phyloP scores from a whole-genome alignment of 164 flowering plant species.

The Chimonanthus salicifolius region DNA sequence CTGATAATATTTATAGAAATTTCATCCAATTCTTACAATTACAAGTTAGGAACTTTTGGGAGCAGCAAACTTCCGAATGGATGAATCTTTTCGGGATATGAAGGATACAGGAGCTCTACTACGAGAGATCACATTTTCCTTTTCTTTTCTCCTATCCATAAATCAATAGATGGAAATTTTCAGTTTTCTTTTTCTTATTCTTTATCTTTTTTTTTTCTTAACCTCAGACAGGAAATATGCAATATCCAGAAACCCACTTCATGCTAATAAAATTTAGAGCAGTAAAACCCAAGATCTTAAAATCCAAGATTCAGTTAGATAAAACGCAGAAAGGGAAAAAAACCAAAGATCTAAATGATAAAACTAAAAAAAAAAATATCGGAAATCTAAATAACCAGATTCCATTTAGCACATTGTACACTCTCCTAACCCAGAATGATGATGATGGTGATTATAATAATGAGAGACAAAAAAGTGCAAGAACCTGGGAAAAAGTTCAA shows the following conservation, averaged over 20 bases:
- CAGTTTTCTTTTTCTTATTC: no score
- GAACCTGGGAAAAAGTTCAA: neutral
- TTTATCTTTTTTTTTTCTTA: no score
- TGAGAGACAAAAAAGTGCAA: neutral
- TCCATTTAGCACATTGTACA: neutral
- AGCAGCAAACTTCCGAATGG: no score
- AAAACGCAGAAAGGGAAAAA: neutral
- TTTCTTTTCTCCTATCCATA: no score
- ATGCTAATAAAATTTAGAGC: neutral
- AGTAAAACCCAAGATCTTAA: constrained; percentile 3
- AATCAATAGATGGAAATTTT: no score
- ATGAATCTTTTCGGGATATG: no score
- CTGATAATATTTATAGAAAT: no score
- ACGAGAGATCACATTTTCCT: no score
- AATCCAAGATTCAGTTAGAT: neutral
- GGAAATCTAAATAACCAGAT: neutral
- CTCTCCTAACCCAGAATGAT: neutral
- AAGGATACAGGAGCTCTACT: no score
- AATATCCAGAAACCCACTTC: neutral
- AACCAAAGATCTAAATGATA: neutral
- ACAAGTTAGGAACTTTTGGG: no score
- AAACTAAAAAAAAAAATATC: neutral
- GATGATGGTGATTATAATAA: neutral
- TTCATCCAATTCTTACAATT: no score
- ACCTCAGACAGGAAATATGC: no score